Evolutionary conservation across 345 rosid species (phyloP).

Genomic region (Sisymbrium altissimum): DNA sequence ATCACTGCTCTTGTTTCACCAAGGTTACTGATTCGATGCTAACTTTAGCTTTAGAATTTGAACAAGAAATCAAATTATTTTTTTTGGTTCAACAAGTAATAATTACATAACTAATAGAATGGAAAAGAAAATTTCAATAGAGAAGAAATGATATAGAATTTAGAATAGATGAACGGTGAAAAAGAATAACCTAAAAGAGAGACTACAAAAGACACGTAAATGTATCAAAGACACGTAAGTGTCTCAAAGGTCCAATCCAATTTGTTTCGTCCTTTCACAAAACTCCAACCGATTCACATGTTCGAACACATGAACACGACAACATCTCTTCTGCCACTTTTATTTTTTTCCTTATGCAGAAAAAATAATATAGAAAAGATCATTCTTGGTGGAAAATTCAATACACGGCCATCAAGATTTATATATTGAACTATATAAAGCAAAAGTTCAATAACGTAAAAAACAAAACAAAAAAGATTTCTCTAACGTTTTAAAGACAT

Average conservation of each 20-base stretch:
- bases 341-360: neutral
- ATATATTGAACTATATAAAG: too few relatives aligned
- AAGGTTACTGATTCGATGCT: too few relatives aligned
- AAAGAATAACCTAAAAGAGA: neutral
- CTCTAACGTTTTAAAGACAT: neutral
- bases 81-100: too few relatives aligned
- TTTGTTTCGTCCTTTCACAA: slow-evolving; percentile 8
- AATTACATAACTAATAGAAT: too few relatives aligned
- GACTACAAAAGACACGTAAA: neutral
- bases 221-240: slow-evolving; percentile 3
- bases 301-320: slow-evolving; percentile 18
- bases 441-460: too few relatives aligned
- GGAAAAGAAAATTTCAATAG: too few relatives aligned
- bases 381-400: neutral
- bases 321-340: neutral
- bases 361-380: neutral
- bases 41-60: too few relatives aligned
- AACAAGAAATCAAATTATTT: too few relatives aligned
- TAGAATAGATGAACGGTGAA: slow-evolving; percentile 11
- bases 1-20: too few relatives aligned
- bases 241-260: neutral
- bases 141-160: neutral
- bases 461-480: too few relatives aligned
- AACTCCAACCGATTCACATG: slow-evolving; percentile 10
- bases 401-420: neutral